These are phyloP conservation scores for Leptographium flavum DNA, from an alignment of 2,329 filamentous ascomycete genomes.

Conservation along the genomic window DNA sequence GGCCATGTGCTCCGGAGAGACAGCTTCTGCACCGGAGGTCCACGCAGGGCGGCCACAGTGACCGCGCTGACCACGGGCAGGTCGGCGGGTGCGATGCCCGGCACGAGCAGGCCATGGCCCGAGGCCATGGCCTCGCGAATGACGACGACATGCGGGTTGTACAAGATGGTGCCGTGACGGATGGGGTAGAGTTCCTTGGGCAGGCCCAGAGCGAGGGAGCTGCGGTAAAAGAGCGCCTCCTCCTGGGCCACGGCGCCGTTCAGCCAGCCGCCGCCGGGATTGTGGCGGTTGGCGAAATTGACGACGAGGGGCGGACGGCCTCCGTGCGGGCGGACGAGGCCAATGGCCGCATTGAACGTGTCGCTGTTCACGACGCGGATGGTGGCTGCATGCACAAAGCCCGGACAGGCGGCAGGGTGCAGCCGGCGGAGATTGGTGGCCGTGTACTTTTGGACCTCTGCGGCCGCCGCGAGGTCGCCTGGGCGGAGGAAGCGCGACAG, in stretches of 20 bases:
- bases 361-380: slow-evolving; percentile 42
- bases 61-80: slow-evolving; percentile 44
- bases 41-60: slow-evolving; percentile 39
- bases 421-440: slow-evolving; percentile 17
- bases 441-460: slow-evolving; percentile 22
- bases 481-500: slow-evolving; percentile 32
- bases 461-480: slow-evolving; percentile 22
- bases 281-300: slow-evolving; percentile 47
- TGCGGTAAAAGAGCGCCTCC: slow-evolving; percentile 53
- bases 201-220: slow-evolving; percentile 35
- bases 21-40: not conserved
- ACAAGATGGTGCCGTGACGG: slow-evolving; percentile 13
- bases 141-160: slow-evolving; percentile 19
- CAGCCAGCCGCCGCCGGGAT: slow-evolving; percentile 49
- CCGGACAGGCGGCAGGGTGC: slow-evolving; percentile 26
- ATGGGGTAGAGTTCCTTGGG: slow-evolving; percentile 16
- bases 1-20: too few relatives aligned
- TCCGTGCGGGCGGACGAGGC: too few relatives aligned
- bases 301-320: slow-evolving; percentile 30
- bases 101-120: slow-evolving; percentile 11
- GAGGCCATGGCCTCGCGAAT: slow-evolving; percentile 11
- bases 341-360: slow-evolving; percentile 40
- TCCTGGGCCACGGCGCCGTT: slow-evolving; percentile 51
- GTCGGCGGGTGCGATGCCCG: slow-evolving; percentile 2
- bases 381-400: slow-evolving; percentile 14